Conservation (phyloP, 2,329 filamentous ascomycete genomes). For the Lasiodiplodia sp. region DNA sequence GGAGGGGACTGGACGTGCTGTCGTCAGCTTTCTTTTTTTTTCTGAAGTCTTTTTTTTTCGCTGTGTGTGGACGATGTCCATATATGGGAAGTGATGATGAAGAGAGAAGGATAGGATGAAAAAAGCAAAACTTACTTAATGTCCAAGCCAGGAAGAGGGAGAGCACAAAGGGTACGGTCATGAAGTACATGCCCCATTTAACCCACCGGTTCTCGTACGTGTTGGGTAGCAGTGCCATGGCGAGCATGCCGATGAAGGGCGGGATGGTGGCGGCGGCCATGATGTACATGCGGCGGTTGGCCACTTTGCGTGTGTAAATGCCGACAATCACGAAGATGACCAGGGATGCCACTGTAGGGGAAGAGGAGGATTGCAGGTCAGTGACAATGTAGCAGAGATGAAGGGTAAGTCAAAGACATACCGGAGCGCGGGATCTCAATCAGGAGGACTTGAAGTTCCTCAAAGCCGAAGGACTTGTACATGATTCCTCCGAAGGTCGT, state of each 20-base stretch:
- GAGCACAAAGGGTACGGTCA: slow-evolving; percentile 43
- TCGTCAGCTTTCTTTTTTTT: not conserved
- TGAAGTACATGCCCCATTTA: slow-evolving; percentile 48
- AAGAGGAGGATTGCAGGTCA: not conserved
- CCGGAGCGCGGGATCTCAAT: slow-evolving; percentile 42
- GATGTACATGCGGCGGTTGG: slow-evolving; percentile 42
- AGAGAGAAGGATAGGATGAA: not conserved
- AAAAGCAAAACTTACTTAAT: slow-evolving; percentile 32
- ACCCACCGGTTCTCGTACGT: slow-evolving; percentile 43
- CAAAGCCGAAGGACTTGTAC: slow-evolving; percentile 28
- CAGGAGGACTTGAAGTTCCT: slow-evolving; percentile 43
- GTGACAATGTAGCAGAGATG: no score
- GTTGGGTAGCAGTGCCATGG: slow-evolving; percentile 46
- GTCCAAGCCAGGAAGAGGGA: slow-evolving; percentile 46
- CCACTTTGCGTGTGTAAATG: slow-evolving; percentile 28
- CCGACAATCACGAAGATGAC: slow-evolving; percentile 27
- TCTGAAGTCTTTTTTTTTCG: no score
- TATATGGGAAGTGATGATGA: not conserved
- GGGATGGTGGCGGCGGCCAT: slow-evolving; percentile 43
- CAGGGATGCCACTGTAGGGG: slow-evolving; percentile 32
- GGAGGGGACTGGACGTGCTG: slow-evolving; percentile 44
- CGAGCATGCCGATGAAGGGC: slow-evolving; percentile 45
- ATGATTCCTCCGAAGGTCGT: slow-evolving; percentile 25
- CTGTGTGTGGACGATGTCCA: no score
- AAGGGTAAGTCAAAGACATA: not conserved